These are phyloP conservation scores for Camillea tinctor DNA, from an alignment of 2,329 filamentous ascomycete species.

Conservation along the genomic window DNA sequence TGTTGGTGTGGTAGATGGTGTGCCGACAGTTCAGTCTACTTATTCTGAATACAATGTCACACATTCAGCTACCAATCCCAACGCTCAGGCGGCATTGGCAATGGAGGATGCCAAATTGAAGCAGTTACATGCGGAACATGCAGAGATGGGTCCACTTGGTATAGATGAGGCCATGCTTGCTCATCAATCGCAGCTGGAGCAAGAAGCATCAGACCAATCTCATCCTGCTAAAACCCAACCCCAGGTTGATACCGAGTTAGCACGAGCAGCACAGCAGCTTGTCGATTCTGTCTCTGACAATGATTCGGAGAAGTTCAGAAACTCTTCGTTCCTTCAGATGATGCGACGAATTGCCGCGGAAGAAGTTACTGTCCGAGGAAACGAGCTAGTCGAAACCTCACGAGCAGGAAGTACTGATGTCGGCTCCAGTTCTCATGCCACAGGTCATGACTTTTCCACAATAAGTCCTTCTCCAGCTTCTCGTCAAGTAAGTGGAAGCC, in stretches of 20 bases:
- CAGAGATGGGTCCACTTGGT: constrained; percentile 32
- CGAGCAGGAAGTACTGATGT: background rate
- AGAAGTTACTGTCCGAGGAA: constrained; percentile 71
- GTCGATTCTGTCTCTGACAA: constrained; percentile 68
- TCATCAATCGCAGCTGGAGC: background rate
- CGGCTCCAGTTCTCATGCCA: constrained; percentile 1
- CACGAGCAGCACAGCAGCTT: constrained; percentile 68
- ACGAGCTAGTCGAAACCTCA: constrained; percentile 55
- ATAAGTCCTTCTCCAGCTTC: background rate
- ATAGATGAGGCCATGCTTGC: background rate
- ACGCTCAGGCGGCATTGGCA: background rate
- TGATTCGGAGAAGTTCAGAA: constrained; percentile 70
- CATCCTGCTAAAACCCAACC: constrained; percentile 27
- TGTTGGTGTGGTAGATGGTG: background rate
- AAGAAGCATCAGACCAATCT: background rate
- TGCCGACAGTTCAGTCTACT: background rate
- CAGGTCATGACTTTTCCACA: background rate
- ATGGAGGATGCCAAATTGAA: background rate
- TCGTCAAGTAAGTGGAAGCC: background rate
- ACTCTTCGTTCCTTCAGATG: constrained; percentile 72
- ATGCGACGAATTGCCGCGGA: constrained; percentile 74
- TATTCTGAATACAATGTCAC: background rate
- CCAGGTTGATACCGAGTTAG: constrained; percentile 61
- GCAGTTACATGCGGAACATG: constrained; percentile 12
- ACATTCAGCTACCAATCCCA: background rate